Conservation (phyloP, 805 yeast genomes). For the Candida anglica region DNA sequence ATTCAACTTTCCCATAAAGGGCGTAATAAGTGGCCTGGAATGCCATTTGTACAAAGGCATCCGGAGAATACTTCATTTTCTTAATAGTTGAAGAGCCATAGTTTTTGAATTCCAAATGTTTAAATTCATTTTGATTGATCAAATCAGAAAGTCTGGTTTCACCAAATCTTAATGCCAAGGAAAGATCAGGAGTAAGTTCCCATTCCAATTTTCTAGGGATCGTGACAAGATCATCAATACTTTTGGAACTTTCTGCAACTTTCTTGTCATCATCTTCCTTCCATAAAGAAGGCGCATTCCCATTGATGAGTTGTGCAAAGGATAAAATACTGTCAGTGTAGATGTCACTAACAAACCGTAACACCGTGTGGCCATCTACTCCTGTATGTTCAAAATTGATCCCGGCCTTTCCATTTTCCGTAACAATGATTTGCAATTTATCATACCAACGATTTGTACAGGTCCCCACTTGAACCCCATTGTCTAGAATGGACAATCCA, state of each 20-base stretch:
- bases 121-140: slow-evolving; percentile 86
- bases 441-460: slow-evolving; percentile 96
- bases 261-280: slow-evolving; percentile 36
- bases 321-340: slow-evolving; percentile 87
- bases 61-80: slow-evolving; percentile 84
- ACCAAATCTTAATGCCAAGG: slow-evolving; percentile 80
- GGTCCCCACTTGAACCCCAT: slow-evolving; percentile 90
- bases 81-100: slow-evolving; percentile 79
- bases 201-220: slow-evolving; percentile 87
- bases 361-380: slow-evolving; percentile 92
- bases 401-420: slow-evolving; percentile 89
- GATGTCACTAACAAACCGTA: slow-evolving; percentile 82
- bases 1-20: slow-evolving; percentile 86
- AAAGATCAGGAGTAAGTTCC: slow-evolving; percentile 72
- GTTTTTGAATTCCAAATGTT: slow-evolving; percentile 65
- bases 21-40: slow-evolving; percentile 93
- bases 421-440: slow-evolving; percentile 80
- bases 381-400: slow-evolving; percentile 93
- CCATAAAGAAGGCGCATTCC: slow-evolving; percentile 73
- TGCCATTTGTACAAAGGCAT: slow-evolving; percentile 91
- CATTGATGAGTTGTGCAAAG: slow-evolving; percentile 80
- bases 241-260: slow-evolving; percentile 33
- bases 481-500: slow-evolving; percentile 72
- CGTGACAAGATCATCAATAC: slow-evolving; percentile 37
- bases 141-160: slow-evolving; percentile 86